phyloP scores from a whole-genome alignment of 2,329 filamentous ascomycete genomes.

The Penicillium expansum region DNA sequence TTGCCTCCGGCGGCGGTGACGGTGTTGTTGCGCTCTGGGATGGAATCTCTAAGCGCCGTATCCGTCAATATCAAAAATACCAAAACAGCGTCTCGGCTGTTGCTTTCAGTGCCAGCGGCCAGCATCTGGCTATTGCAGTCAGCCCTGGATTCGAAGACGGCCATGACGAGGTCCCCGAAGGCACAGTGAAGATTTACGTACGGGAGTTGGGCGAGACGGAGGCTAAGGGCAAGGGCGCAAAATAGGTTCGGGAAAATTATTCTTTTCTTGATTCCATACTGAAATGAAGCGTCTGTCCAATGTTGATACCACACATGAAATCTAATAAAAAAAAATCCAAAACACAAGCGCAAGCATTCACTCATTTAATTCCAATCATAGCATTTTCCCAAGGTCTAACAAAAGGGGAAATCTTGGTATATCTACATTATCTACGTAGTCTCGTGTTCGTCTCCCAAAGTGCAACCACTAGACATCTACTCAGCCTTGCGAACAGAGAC shows the following conservation, averaged over 20 bases:
- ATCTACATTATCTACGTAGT: slow-evolving; percentile 18
- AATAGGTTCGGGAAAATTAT: slow-evolving; percentile 44
- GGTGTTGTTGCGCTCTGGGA: slow-evolving; percentile 93
- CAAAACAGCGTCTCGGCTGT: slow-evolving; percentile 74
- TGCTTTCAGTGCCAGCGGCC: slow-evolving; percentile 74
- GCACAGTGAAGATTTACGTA: slow-evolving; percentile 72
- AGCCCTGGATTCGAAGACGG: slow-evolving; percentile 88
- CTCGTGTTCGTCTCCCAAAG: background rate
- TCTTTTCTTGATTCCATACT: slow-evolving; percentile 11
- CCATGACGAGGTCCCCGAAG: slow-evolving; percentile 71
- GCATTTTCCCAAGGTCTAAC: background rate
- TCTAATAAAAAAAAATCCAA: slow-evolving; percentile 16
- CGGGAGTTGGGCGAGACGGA: slow-evolving; percentile 83
- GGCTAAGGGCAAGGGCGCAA: slow-evolving; percentile 78
- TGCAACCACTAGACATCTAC: slow-evolving; percentile 1
- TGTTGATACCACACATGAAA: slow-evolving; percentile 21
- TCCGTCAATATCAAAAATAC: slow-evolving; percentile 85
- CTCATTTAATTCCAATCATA: slow-evolving; percentile 9
- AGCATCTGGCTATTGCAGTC: slow-evolving; percentile 72
- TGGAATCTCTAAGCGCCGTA: slow-evolving; percentile 81
- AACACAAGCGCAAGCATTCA: background rate
- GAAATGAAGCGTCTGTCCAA: slow-evolving; percentile 10
- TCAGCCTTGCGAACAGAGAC: slow-evolving; percentile 56
- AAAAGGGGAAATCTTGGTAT: slow-evolving; percentile 21
- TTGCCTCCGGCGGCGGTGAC: slow-evolving; percentile 86